Conservation (phyloP, 371 early-diverging fungal species). For the Syncephalastrum contaminatum region DNA sequence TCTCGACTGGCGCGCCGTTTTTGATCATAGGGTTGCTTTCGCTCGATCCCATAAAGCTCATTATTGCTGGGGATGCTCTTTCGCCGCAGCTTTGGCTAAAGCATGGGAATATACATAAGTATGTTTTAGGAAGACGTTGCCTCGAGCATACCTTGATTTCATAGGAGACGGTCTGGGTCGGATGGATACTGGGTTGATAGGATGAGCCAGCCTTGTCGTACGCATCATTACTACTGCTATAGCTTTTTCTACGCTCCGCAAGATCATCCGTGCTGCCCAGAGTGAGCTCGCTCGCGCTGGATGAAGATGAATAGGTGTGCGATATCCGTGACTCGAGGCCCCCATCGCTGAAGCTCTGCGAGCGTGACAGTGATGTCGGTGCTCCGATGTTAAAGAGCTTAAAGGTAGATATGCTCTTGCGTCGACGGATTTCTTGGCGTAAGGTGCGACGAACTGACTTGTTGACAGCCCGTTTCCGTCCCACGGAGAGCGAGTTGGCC, state of each 20-base stretch:
- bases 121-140: background rate
- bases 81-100: no score
- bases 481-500: conserved; percentile 6
- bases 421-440: conserved; percentile 10
- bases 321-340: conserved; percentile 12
- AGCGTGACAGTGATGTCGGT: background rate
- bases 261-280: no score
- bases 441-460: conserved; percentile 5
- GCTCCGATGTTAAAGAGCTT: conserved; percentile 10
- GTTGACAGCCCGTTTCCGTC: background rate
- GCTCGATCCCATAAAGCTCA: no score
- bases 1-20: no score
- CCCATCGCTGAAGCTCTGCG: background rate
- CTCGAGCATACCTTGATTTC: conserved; percentile 13
- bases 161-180: conserved; percentile 15
- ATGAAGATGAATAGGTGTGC: background rate
- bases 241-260: no score
- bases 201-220: background rate
- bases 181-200: conserved; percentile 16
- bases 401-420: conserved; percentile 12
- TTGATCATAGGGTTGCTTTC: no score
- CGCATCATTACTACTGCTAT: no score
- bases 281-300: no score
- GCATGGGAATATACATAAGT: background rate
- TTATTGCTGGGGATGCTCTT: no score